Evolutionary conservation across 208 protist species (phyloP), one percentile per base, ranked within the genome.

Genomic region (Acanthamoeba divionensis): DNA sequence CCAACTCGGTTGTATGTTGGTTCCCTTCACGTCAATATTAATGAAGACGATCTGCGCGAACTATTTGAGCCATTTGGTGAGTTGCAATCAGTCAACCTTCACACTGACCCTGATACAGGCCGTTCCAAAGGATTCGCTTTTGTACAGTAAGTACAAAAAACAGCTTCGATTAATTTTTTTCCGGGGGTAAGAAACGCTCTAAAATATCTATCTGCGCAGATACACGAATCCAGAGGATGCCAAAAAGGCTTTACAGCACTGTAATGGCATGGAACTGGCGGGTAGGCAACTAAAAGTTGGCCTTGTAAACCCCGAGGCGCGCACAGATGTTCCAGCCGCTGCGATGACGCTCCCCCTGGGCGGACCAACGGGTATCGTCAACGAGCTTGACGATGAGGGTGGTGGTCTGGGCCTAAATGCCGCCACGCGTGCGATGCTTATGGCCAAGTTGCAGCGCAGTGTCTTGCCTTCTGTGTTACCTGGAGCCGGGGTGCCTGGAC

Each of bases 81-180:
- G 0, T 87, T 94, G 26, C 77, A 93, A 71, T 86, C 50, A 18
- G 44, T 93, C 12, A 52, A 75, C 10, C 54, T 94, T 0, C 75
- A 75, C 29, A 93, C 63, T 21, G 92, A 94, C 15, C 33, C 80
- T n/a, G 52, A 50, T 5, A 80, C 71, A 18, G 91, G 91, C 18
- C 92, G 89, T 57, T 93, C 89, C 12, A 93, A 92, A 62, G 92
- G 92, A 26, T 92, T 87, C 57, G 85, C 69, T 12, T 94, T 93
- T 52, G 90, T 94, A 6, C 90, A 94, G 48, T 60, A 60, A 18
- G 52, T 60, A 24, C 52, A 24, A 24, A 18, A 24, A 18, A 24
- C 18, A 24, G 18, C 52, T n/a, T 60, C 52, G 52, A 18, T 60
- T 60, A n/a, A n/a, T 60, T 60, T 60, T 60, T 60, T 60, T 18